These are phyloP conservation scores for Antitrichia curtipendula DNA, from an alignment of 225 moss, liverwort and hornwort genomes.

Conservation along the genomic window DNA sequence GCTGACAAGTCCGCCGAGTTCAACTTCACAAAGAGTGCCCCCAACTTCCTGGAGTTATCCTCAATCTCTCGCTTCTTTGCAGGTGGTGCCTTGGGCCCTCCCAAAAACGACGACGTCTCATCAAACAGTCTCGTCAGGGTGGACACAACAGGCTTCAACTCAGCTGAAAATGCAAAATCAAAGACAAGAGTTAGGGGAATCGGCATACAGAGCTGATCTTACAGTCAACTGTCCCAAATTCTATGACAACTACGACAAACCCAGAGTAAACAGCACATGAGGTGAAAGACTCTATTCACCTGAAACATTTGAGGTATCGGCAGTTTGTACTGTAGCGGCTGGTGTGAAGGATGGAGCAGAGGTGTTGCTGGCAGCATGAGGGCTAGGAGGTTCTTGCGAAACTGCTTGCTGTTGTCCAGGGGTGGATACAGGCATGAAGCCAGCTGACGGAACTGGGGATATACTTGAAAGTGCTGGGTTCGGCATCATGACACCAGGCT, in stretches of 20 bases:
- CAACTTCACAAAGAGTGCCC: slow-evolving; percentile 76
- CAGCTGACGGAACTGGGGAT: slow-evolving; percentile 18
- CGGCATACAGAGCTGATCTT: neutral
- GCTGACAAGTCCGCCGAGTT: slow-evolving; percentile 73
- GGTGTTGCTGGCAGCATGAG: slow-evolving; percentile 21
- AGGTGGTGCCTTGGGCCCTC: slow-evolving; percentile 67
- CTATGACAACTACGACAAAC: neutral
- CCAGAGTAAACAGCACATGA: neutral
- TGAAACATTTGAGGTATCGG: slow-evolving; percentile 72
- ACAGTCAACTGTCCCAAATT: neutral
- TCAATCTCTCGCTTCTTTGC: slow-evolving; percentile 84
- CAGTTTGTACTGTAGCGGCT: slow-evolving; percentile 70
- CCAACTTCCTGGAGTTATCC: slow-evolving; percentile 78
- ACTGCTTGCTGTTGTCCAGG: slow-evolving; percentile 16
- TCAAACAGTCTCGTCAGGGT: slow-evolving; percentile 72
- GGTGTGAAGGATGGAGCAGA: slow-evolving; percentile 25
- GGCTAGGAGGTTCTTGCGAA: slow-evolving; percentile 46
- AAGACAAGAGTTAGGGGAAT: neutral
- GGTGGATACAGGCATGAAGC: slow-evolving; percentile 33
- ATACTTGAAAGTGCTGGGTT: slow-evolving; percentile 8
- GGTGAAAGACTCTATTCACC: slow-evolving; percentile 16
- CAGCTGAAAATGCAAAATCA: slow-evolving; percentile 28
- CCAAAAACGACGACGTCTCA: slow-evolving; percentile 64
- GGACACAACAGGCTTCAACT: slow-evolving; percentile 63
- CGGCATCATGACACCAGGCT: slow-evolving; percentile 43